Base-by-base conservation (phyloP, 139 green algal genomes). In the Picochlorum sp. region DNA sequence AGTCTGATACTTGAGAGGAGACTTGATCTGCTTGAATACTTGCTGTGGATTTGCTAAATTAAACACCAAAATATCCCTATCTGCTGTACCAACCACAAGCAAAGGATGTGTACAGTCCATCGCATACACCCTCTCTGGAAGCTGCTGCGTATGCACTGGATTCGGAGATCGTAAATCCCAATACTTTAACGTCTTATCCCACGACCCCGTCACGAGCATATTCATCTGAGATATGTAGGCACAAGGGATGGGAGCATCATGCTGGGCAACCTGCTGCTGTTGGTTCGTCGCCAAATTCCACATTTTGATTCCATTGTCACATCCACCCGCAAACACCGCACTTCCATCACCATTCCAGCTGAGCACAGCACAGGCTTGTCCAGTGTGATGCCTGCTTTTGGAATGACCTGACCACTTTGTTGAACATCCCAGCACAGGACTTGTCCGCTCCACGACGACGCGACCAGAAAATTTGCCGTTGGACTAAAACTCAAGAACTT, bases 1-100 rank as follows among this genome's bases (percentile, higher is more conserved):
- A 54, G 92, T 98, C 82, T 98, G 92, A 76, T 86, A 97, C 68
- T 98, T 98, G 3, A 98, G 83, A 20, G 90, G 93, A 2, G 82
- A 94, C 49, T 81, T 61, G 6, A 97, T 52, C n/a, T 74, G 66
- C 69, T 96, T 97, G 80, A 90, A 95, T 14, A 79, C 67, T 26
- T 67, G 45, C 52, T 83, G 57, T 10, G 89, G 89, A 21, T 71
- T 77, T 30, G 38, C 56, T 34, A 95, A 68, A 71, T 94, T 88
- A 76, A 80, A 90, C 10, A 95, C 75, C 67, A 84, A 65, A 47
- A 94, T 88, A 51, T 79, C 56, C 9, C 86, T 66, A 66, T 94
- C 83, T 8, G 87, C 87, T 13, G 79, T 84, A 18, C 69, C 86
- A 28, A 84, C 81, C 5, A 94, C 87, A 52, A 90, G 63, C 32